These are phyloP conservation scores for Psilocybe subaeruginosa DNA, from an alignment of 768 basidiomycete genomes.

Conservation along the genomic window DNA sequence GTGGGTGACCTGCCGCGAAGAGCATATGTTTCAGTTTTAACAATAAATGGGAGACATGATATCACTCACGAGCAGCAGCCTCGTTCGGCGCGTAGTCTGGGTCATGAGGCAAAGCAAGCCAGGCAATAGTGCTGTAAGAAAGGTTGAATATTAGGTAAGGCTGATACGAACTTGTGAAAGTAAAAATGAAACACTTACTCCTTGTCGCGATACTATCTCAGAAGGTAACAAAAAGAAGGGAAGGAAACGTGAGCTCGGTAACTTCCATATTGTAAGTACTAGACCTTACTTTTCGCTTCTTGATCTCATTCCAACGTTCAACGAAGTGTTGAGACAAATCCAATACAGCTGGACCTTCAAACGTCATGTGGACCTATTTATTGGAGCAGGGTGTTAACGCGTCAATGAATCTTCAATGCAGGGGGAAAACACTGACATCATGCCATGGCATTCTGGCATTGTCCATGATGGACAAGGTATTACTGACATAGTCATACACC, in stretches of 20 bases:
- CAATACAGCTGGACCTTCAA: conserved; percentile 79
- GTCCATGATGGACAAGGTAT: conserved; percentile 67
- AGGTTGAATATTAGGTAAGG: background rate
- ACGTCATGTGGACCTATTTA: conserved; percentile 78
- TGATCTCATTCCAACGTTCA: conserved; percentile 91
- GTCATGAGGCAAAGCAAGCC: conserved; percentile 84
- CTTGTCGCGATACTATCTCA: conserved; percentile 43
- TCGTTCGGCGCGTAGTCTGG: conserved; percentile 64
- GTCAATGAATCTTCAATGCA: background rate
- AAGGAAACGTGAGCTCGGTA: background rate
- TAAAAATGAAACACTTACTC: conserved; percentile 37
- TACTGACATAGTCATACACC: conserved; percentile 77
- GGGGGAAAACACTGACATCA: conserved; percentile 58
- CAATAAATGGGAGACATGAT: background rate
- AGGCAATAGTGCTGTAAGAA: conserved; percentile 48
- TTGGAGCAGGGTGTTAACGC: background rate
- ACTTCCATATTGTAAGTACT: background rate
- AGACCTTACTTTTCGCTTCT: conserved; percentile 66
- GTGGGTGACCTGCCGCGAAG: conserved; percentile 56
- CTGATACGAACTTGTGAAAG: background rate
- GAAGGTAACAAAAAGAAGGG: background rate
- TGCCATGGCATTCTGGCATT: conserved; percentile 93
- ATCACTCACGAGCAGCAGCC: conserved; percentile 54
- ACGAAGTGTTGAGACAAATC: conserved; percentile 94
- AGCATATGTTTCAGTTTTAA: background rate